Evolutionary conservation across 306 rosid genomes (phyloP).

Genomic region (Benincasa hispida): DNA sequence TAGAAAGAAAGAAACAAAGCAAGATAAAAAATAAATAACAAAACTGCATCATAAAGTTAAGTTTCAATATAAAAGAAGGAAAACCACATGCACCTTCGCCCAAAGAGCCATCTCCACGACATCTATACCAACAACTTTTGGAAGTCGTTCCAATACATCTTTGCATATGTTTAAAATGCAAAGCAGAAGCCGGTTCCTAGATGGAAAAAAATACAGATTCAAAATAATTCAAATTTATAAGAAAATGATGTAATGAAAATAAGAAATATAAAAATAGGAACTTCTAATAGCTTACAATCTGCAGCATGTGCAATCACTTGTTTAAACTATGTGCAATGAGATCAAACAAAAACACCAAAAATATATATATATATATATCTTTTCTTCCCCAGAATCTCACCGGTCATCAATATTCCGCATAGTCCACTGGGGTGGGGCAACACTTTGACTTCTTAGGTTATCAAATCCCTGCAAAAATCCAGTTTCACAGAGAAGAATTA

Average conservation of each 20-base stretch:
- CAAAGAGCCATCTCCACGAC: conserved; percentile 99
- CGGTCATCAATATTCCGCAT: conserved; percentile 94
- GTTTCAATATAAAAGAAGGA: conserved; percentile 13
- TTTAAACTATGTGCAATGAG: not conserved
- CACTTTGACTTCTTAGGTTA: conserved; percentile 76
- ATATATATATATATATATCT: too few species aligned
- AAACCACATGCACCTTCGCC: conserved; percentile 70
- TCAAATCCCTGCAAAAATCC: conserved; percentile 68
- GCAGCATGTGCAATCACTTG: not conserved
- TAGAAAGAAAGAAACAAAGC: not conserved
- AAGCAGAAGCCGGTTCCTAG: conserved; percentile 79
- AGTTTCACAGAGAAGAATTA: conserved; percentile 6
- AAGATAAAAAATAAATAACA: not conserved
- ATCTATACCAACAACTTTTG: conserved; percentile 93
- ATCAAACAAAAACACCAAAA: not conserved
- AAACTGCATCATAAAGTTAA: not conserved
- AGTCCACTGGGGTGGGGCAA: conserved; percentile 96
- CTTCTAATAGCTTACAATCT: not conserved
- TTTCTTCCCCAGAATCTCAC: conserved; percentile 31
- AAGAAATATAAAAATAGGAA: not conserved
- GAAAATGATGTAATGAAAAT: not conserved
- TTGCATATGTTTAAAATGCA: conserved; percentile 69
- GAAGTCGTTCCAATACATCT: conserved; percentile 70
- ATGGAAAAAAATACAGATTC: not conserved
- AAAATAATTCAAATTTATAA: not conserved